These are phyloP conservation scores for Aureobasidium sp. DNA, from an alignment of 2,329 filamentous ascomycete species.

Conservation along the genomic window DNA sequence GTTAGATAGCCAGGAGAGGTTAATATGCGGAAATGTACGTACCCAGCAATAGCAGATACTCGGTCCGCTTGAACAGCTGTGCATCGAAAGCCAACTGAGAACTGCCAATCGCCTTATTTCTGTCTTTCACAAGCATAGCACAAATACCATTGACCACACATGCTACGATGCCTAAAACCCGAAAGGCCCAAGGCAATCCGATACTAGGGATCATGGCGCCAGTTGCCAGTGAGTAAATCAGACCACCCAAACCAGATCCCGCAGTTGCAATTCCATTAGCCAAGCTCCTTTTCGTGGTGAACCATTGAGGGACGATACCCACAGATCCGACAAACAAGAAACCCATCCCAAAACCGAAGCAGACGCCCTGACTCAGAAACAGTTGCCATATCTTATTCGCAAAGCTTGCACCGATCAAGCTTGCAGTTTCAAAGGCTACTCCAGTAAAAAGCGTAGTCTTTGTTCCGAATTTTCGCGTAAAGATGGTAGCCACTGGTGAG, in stretches of 20 bases:
- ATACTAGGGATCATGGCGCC: slow-evolving; percentile 62
- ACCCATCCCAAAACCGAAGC: slow-evolving; percentile 73
- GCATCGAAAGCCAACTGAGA: slow-evolving; percentile 61
- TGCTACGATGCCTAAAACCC: slow-evolving; percentile 57
- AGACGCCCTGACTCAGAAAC: slow-evolving; percentile 65
- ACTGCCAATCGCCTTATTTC: slow-evolving; percentile 65
- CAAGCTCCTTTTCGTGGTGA: slow-evolving; percentile 58
- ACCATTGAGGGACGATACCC: slow-evolving; percentile 67
- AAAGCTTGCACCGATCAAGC: slow-evolving; percentile 65
- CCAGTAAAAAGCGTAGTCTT: slow-evolving; percentile 58
- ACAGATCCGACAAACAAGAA: slow-evolving; percentile 66
- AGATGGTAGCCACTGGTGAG: slow-evolving; percentile 60
- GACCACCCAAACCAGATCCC: slow-evolving; percentile 69
- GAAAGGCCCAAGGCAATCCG: slow-evolving; percentile 60
- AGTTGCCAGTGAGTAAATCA: slow-evolving; percentile 60
- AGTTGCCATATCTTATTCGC: slow-evolving; percentile 65
- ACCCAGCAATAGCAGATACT: slow-evolving; percentile 57
- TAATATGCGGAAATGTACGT: background rate
- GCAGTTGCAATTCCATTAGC: slow-evolving; percentile 62
- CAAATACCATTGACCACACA: slow-evolving; percentile 59
- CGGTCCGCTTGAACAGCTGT: slow-evolving; percentile 51
- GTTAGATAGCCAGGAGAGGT: background rate
- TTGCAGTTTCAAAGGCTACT: slow-evolving; percentile 55
- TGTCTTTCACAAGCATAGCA: slow-evolving; percentile 58
- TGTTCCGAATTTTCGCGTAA: slow-evolving; percentile 56